These are phyloP conservation scores for Lactarius pseudohatsudake DNA, from an alignment of 768 basidiomycete genomes.

Conservation along the genomic window DNA sequence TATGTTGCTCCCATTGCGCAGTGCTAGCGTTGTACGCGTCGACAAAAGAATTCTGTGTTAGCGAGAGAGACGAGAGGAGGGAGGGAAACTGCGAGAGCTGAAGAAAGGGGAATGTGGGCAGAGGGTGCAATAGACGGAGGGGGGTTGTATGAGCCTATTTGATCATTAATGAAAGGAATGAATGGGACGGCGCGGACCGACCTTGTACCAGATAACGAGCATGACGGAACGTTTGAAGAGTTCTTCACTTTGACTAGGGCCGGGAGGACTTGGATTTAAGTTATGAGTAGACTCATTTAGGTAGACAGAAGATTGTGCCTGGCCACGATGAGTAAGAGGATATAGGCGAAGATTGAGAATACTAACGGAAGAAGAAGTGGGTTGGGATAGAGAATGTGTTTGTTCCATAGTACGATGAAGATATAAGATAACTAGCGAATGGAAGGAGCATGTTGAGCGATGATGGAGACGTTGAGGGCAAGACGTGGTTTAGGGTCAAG, in stretches of 20 bases:
- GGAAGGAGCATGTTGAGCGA: constrained; percentile 21
- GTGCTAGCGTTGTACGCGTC: constrained; percentile 57
- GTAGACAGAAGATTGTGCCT: constrained; percentile 22
- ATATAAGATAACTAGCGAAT: constrained; percentile 1
- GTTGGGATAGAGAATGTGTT: constrained; percentile 11
- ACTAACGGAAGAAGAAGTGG: constrained; percentile 23
- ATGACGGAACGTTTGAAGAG: constrained; percentile 55
- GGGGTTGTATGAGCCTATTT: constrained; percentile 30
- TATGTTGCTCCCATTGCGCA: constrained; percentile 68
- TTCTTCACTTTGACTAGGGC: constrained; percentile 33
- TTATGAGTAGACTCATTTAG: constrained; percentile 20
- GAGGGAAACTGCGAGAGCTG: constrained; percentile 53
- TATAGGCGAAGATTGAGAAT: not conserved
- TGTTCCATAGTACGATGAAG: constrained; percentile 21
- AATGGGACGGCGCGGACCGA: constrained; percentile 32
- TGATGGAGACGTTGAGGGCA: constrained; percentile 10
- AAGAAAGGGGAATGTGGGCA: constrained; percentile 66
- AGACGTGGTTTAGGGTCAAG: constrained; percentile 10
- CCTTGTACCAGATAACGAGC: constrained; percentile 71
- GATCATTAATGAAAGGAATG: constrained; percentile 8
- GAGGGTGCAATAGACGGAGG: constrained; percentile 30
- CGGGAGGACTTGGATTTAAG: constrained; percentile 8
- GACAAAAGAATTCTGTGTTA: constrained; percentile 52
- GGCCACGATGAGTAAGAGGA: not conserved
- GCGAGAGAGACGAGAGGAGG: constrained; percentile 55